phyloP scores from a whole-genome alignment of 140 eudicot genomes.

The Eryngium alpinum region DNA sequence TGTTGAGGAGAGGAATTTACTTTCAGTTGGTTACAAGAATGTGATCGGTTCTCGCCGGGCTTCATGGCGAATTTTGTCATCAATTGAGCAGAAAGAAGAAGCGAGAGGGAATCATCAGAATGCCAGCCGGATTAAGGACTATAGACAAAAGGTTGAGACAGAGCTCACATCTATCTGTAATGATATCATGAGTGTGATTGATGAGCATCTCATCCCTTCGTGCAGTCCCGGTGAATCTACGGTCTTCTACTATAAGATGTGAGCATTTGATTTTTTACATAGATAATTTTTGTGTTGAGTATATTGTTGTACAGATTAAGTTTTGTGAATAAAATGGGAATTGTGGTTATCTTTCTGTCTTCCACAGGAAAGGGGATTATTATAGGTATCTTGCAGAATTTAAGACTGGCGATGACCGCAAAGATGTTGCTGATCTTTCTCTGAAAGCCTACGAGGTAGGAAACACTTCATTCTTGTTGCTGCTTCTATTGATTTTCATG shows the following conservation, averaged over 20 bases:
- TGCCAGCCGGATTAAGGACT: not conserved
- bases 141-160: conserved; percentile 30
- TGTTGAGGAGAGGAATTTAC: not conserved
- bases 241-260: conserved; percentile 82
- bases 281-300: not conserved
- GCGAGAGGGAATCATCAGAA: not conserved
- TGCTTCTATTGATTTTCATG: no score
- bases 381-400: no score
- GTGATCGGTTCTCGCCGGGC: not conserved
- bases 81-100: not conserved
- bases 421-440: no score
- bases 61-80: not conserved
- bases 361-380: no score
- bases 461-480: no score
- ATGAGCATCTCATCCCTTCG: conserved; percentile 82
- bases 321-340: no score
- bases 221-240: conserved; percentile 61
- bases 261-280: conserved; percentile 23
- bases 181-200: conserved; percentile 68
- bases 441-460: no score
- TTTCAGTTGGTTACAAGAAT: not conserved
- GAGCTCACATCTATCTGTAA: conserved; percentile 71
- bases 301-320: no score
- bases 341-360: no score
- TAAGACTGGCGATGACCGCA: no score